These are phyloP conservation scores for Luzula sylvatica DNA, from an alignment of 176 grass and related monocot species.

Conservation along the genomic window DNA sequence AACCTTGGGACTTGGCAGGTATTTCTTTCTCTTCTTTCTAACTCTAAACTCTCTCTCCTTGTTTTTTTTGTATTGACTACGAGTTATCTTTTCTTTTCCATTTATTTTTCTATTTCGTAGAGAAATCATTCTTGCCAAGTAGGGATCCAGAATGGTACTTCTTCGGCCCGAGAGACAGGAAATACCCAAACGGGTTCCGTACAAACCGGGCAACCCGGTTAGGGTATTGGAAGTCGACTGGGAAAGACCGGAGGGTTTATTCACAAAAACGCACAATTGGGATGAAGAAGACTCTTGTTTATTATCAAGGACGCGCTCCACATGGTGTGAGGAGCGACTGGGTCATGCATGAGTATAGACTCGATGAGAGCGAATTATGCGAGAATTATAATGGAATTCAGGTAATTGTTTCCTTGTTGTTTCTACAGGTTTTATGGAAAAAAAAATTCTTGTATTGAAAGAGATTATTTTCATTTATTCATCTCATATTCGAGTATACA, in stretches of 20 bases:
- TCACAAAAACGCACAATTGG: conserved; percentile 77
- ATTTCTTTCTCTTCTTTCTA: not conserved
- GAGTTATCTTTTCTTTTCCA: not conserved
- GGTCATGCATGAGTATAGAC: conserved; percentile 99
- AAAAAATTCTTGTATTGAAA: not conserved
- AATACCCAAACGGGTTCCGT: conserved; percentile 81
- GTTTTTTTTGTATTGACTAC: no score
- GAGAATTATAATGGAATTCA: conserved; percentile 87
- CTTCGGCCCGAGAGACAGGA: conserved; percentile 82
- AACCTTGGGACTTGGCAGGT: conserved; percentile 97
- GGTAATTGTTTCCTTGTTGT: conserved; percentile 28
- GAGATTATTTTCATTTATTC: not conserved
- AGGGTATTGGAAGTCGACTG: conserved; percentile 97
- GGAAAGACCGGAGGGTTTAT: conserved; percentile 69
- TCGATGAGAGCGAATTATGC: conserved; percentile 74
- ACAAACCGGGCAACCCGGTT: conserved; percentile 76
- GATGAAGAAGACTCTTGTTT: conserved; percentile 98
- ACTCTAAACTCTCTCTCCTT: no score
- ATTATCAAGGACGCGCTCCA: conserved; percentile 84
- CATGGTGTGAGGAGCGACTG: conserved; percentile 73
- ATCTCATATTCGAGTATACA: no score
- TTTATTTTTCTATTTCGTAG: conserved; percentile 35
- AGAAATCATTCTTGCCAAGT: conserved; percentile 92
- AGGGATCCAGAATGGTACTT: conserved; percentile 98
- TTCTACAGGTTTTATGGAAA: not conserved